Evolutionary conservation across 805 yeast genomes (phyloP), one percentile per base, ranked within the genome.

Genomic region (Blastobotrys chiropterorum): DNA sequence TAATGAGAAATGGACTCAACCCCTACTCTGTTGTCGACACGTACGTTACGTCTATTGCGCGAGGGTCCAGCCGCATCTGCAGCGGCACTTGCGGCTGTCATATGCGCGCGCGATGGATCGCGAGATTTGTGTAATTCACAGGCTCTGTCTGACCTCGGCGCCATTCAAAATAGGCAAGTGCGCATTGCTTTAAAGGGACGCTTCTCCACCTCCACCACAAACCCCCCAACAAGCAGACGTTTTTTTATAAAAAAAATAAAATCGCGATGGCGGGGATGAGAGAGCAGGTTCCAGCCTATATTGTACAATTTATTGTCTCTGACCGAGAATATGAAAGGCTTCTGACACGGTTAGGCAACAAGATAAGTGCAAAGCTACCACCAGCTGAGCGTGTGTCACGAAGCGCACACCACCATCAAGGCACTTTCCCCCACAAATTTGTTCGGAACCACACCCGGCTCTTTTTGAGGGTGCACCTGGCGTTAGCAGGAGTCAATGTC

Each of bases 291-390:
- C 41, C 50, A 38, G 51, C 59, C 14, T 62, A 62, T 49, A 16
- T 51, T 31, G 38, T 60, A 8, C 60, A 63, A 51, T 62, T 59
- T 48, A 38, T 62, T 8, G 46, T 62, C 31, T 54, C 64, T 5
- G 57, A 59, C 31, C 52, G 52, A 19, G 64, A 62, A 54, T 61
- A 60, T 48, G 54, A 51, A 40, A 46, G 30, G 38, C 49, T 54
- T 26, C 39, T 49, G 22, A 52, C 38, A 38, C 38, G 47, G 30
- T 41, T 56, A 11, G 47, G 45, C 38, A 31, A 54, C 42, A 30
- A 42, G 19, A 31, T 45, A 7, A 16, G 38, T 6, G 31, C n/a
- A 5, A 47, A 17, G 39, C 47, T 51, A 26, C 42, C 53, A 7
- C 14, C 48, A 38, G 44, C 50, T 14, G 38, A 55, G 13, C 34